Percentiles rank a stretch among this genome's conserved stretches.
phyloP scores from a whole-genome alignment of 805 yeast species.

The Candida ipomoeae region DNA sequence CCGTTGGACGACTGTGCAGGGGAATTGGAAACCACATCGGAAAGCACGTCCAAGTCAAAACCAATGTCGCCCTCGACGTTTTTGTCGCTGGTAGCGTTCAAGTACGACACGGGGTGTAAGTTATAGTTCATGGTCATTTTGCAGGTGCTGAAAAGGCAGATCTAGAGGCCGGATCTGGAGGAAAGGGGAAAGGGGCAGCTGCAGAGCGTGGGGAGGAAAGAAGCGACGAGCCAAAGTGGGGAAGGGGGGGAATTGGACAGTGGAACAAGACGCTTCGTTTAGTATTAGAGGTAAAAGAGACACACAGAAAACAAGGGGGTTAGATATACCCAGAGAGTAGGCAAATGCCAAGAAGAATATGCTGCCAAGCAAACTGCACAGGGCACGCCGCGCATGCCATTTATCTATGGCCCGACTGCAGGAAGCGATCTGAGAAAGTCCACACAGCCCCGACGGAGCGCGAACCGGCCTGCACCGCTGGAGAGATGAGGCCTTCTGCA shows the following conservation, averaged over 20 bases:
- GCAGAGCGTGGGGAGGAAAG: not conserved
- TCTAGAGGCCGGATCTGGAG: not conserved
- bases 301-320: not conserved
- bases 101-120: constrained; percentile 42
- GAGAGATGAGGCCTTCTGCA: not conserved
- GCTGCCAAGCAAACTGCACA: constrained; percentile 10
- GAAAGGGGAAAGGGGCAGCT: not conserved
- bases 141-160: not conserved
- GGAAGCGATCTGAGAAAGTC: not conserved
- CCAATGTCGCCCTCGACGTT: constrained; percentile 24
- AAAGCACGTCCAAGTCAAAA: constrained; percentile 26
- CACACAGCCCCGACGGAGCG: not conserved
- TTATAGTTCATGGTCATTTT: constrained; percentile 33
- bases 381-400: not conserved
- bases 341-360: constrained; percentile 7
- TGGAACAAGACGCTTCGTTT: too few species aligned
- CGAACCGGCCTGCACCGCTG: not conserved
- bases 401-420: not conserved
- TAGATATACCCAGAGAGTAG: not conserved
- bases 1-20: constrained; percentile 27
- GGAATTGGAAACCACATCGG: constrained; percentile 21
- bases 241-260: too few species aligned
- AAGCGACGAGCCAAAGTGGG: not conserved
- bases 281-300: not conserved
- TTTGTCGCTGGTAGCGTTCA: constrained; percentile 32